Percentiles rank a stretch among this genome's conserved stretches.
Conservation (phyloP, 176 grass and related monocot species). For the Carex cristatella region DNA sequence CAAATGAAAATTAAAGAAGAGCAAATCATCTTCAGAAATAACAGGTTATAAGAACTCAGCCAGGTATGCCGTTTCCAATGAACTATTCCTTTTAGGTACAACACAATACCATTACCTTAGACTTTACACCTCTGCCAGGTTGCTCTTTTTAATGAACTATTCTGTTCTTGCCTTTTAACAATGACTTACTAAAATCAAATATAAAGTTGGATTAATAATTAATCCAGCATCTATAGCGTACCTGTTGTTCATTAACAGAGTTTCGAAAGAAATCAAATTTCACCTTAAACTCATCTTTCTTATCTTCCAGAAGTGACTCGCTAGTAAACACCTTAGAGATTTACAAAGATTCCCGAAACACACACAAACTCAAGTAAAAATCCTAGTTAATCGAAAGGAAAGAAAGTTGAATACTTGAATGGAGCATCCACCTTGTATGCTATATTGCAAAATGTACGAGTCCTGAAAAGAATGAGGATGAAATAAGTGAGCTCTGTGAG, state of each 20-base stretch:
- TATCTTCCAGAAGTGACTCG: no score
- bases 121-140: not conserved
- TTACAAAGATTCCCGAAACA: not conserved
- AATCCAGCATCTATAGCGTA: conserved; percentile 5
- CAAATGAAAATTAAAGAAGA: not conserved
- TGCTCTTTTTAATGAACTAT: not conserved
- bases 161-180: not conserved
- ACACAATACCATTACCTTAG: not conserved
- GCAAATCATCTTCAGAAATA: not conserved
- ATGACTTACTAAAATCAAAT: not conserved
- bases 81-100: not conserved
- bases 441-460: not conserved
- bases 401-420: not conserved
- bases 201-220: not conserved
- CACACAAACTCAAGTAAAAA: not conserved
- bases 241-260: conserved; percentile 26
- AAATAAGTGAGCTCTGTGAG: conserved; percentile 37
- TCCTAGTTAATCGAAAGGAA: not conserved
- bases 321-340: no score
- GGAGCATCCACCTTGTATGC: not conserved
- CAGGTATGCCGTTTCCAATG: not conserved
- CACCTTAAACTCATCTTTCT: no score
- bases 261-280: no score
- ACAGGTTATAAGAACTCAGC: not conserved
- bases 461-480: not conserved